Evolutionary conservation across 768 basidiomycete genomes (phyloP).

Genomic region (Brasilioporus rufonigricans): DNA sequence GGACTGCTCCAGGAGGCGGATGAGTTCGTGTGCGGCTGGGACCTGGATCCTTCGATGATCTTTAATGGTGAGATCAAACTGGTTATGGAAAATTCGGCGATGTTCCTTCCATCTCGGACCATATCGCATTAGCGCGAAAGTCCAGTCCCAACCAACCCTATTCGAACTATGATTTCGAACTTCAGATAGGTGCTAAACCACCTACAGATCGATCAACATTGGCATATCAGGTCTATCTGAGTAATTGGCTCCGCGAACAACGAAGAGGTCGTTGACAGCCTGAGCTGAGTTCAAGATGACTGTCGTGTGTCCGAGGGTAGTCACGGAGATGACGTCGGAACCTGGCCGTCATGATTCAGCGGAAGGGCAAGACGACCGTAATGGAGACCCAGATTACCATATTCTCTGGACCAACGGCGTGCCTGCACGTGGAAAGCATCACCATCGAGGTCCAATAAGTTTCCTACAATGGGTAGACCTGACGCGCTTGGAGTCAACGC

Average conservation of each 20-base stretch:
- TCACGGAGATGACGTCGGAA: conserved; percentile 2
- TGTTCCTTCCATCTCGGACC: conserved; percentile 3
- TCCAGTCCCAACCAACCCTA: conserved; percentile 8
- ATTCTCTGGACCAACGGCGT: not conserved
- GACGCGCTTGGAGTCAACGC: not conserved
- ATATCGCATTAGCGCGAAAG: conserved; percentile 4
- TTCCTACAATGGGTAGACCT: conserved; percentile 1
- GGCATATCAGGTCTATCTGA: conserved; percentile 4
- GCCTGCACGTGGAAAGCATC: conserved; percentile 1
- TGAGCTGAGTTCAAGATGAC: conserved; percentile 1
- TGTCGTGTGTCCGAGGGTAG: conserved; percentile 1
- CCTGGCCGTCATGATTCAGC: not conserved
- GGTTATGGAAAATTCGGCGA: conserved; percentile 5
- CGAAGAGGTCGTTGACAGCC: conserved; percentile 3
- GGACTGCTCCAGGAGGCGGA: not conserved
- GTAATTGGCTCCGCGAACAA: conserved; percentile 1
- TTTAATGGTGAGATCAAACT: conserved; percentile 2
- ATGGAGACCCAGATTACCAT: not conserved
- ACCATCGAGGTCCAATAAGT: not conserved
- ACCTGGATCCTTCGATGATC: conserved; percentile 2
- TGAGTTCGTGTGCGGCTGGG: not conserved
- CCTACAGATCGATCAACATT: conserved; percentile 4
- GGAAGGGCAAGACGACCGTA: not conserved
- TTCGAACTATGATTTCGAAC: not conserved
- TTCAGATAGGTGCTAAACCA: not conserved